Percentiles rank a stretch among this genome's conserved stretches.
Conservation (phyloP, 495 filamentous ascomycete genomes). For the Bathelium albidoporum region DNA sequence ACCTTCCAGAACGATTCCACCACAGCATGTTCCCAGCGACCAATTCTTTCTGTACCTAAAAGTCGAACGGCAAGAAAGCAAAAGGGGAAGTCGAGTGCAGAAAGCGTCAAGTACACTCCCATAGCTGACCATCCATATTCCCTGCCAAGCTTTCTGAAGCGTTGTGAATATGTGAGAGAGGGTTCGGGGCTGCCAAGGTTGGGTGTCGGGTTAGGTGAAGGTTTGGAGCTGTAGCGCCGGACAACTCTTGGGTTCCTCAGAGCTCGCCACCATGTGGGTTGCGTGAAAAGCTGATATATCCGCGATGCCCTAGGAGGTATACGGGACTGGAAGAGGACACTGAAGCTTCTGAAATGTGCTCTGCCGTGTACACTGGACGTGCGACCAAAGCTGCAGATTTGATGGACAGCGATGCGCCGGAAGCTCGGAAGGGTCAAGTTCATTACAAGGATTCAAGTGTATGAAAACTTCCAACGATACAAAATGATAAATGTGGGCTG, state of each 20-base stretch:
- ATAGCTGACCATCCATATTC: conserved; percentile 93
- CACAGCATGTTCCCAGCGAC: conserved; percentile 43
- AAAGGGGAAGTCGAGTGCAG: conserved; percentile 85
- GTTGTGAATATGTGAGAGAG: conserved; percentile 48
- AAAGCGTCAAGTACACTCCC: conserved; percentile 79
- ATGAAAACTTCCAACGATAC: background rate
- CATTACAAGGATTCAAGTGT: background rate
- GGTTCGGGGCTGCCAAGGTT: conserved; percentile 24
- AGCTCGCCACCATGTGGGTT: background rate
- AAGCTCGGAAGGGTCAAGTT: background rate
- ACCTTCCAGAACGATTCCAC: conserved; percentile 31
- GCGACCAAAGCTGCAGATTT: background rate
- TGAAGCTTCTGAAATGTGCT: background rate
- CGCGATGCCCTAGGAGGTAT: background rate
- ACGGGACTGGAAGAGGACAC: background rate
- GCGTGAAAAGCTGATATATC: background rate
- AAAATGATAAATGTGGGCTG: background rate
- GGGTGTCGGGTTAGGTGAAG: conserved; percentile 21
- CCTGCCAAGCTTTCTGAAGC: conserved; percentile 69
- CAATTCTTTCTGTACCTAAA: conserved; percentile 77
- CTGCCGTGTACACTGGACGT: background rate
- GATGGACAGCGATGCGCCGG: background rate
- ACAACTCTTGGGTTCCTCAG: conserved; percentile 8
- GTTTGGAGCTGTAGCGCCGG: conserved; percentile 22
- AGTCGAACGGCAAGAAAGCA: conserved; percentile 79